Conservation (phyloP, 2,329 filamentous ascomycete genomes). For the Albophoma yamanashiensis region DNA sequence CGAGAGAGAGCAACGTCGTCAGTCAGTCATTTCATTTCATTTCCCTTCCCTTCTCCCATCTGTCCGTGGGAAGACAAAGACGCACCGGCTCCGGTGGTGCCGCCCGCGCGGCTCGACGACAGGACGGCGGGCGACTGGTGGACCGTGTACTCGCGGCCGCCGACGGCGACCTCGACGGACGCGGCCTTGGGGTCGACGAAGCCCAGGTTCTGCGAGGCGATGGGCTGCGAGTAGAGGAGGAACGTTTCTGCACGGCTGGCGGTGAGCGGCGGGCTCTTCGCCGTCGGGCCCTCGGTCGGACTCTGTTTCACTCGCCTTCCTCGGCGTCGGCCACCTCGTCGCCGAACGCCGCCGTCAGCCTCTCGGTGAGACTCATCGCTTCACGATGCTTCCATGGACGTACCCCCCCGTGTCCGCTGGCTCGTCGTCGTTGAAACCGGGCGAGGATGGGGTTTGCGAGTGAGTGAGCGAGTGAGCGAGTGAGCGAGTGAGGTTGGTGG, state of each 20-base stretch:
- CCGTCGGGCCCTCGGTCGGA: not conserved
- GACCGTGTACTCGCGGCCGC: slow-evolving; percentile 60
- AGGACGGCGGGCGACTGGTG: slow-evolving; percentile 77
- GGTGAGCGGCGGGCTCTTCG: not conserved
- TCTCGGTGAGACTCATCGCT: slow-evolving; percentile 6
- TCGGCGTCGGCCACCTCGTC: slow-evolving; percentile 36
- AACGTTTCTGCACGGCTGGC: slow-evolving; percentile 61
- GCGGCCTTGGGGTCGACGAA: slow-evolving; percentile 67
- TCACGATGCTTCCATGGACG: not conserved
- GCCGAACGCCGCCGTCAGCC: slow-evolving; percentile 23
- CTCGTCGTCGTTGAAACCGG: too few species aligned
- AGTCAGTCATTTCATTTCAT: too few species aligned
- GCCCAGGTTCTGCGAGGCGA: slow-evolving; percentile 69
- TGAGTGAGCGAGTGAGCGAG: too few species aligned
- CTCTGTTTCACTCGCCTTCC: slow-evolving; percentile 25
- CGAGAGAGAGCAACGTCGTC: too few species aligned
- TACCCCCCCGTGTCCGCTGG: too few species aligned
- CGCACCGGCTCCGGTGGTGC: slow-evolving; percentile 42
- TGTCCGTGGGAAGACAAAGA: too few species aligned
- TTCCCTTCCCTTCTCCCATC: too few species aligned
- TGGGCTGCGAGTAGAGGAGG: slow-evolving; percentile 66
- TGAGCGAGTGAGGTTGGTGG: not conserved
- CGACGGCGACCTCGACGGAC: slow-evolving; percentile 56
- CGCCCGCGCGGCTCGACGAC: slow-evolving; percentile 58
- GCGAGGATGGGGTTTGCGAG: too few species aligned